These are phyloP conservation scores for Cyclocybe cylindracea DNA, from an alignment of 768 basidiomycete species.

Conservation along the genomic window DNA sequence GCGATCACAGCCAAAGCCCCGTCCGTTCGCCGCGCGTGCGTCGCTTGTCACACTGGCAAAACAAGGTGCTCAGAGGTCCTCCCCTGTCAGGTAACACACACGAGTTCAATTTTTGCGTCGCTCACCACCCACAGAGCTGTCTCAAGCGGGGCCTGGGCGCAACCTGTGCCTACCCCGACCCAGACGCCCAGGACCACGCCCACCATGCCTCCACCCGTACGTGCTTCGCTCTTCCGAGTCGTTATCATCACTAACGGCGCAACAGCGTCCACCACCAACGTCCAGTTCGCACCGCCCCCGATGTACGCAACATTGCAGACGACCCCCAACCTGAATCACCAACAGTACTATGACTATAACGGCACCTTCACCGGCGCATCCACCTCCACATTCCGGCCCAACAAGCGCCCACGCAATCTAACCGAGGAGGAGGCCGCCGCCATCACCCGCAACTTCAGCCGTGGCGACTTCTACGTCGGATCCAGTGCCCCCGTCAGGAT, in stretches of 20 bases:
- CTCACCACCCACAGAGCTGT: conserved; percentile 57
- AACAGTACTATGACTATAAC: conserved; percentile 81
- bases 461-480: conserved; percentile 83
- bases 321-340: conserved; percentile 53
- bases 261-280: conserved; percentile 28
- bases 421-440: conserved; percentile 85
- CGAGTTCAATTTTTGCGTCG: background rate
- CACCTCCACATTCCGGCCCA: conserved; percentile 77
- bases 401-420: conserved; percentile 75
- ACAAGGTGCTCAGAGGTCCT: conserved; percentile 81
- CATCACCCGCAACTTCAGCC: conserved; percentile 78
- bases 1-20: conserved; percentile 67
- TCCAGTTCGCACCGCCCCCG: conserved; percentile 48
- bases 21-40: conserved; percentile 78
- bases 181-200: conserved; percentile 54
- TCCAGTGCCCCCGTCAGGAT: conserved; percentile 81
- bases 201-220: conserved; percentile 43
- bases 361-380: conserved; percentile 68
- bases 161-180: conserved; percentile 77
- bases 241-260: conserved; percentile 11
- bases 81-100: conserved; percentile 66
- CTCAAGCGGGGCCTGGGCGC: conserved; percentile 77
- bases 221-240: background rate
- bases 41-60: conserved; percentile 82
- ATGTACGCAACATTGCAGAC: conserved; percentile 49